Evolutionary conservation across 2,329 filamentous ascomycete genomes (phyloP), one percentile per base, ranked within the genome.

Genomic region (Aspergillus flavus): DNA sequence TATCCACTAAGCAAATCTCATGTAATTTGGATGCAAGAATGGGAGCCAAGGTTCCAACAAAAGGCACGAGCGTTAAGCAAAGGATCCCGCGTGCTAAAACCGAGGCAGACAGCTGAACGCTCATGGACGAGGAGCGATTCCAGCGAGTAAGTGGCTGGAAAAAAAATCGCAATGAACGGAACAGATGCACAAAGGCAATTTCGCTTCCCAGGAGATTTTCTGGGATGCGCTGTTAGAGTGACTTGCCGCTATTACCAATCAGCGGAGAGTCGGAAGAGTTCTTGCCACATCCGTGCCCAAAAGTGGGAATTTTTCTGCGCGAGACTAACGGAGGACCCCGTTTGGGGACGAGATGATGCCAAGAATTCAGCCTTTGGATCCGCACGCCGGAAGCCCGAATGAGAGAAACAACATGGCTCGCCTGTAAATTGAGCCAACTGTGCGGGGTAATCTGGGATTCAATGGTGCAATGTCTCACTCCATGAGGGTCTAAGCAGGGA

Each of bases 391-490:
- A 28, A 19, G 45, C 12, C 45, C 23, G 45, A 46, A 23, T 5
- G 23, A 16, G 23, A 48, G 23, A 48, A 28, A 16, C 23, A 7
- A 53, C 5, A n/a, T 2, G 46, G 6, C 28, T 23, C 23, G 41
- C 41, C 41, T 45, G 41, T 45, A 26, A 28, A 48, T 26, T 28
- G 45, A 28, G 45, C 23, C 21, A 28, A 28, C 50, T 53, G 28
- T 61, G 60, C 60, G 60, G 60, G 60, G 60, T 61, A 57, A 43
- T 28, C 43, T 19, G 45, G 48, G 45, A n/a, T 41, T 57, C 43
- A 26, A 52, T 61, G 32, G 53, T 43, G 30, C 39, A 50, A 36
- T 63, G 63, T 64, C 63, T 64, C 63, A 64, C 39, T 21, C 34
- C 36, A 39, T 43, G 54, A 41, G 41, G 54, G 62, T 50, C 26